Evolutionary conservation across 140 eudicot genomes (phyloP).

Genomic region (Senecio squalidus): DNA sequence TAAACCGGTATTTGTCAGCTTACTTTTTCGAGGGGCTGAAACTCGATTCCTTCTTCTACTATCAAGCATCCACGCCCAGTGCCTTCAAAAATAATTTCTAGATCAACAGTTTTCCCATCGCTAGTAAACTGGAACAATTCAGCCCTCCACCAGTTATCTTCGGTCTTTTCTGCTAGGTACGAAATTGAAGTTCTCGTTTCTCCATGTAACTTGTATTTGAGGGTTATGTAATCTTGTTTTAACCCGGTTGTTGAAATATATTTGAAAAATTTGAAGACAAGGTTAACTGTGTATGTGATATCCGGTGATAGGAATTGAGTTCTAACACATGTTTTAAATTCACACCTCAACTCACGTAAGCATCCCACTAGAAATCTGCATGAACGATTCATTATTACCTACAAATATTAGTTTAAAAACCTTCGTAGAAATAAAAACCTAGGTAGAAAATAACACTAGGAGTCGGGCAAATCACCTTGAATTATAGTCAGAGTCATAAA

Average conservation of each 20-base stretch:
- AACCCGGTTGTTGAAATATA: too few relatives aligned
- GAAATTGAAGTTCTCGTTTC: background rate
- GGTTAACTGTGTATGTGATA: constrained; percentile 12
- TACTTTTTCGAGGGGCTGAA: background rate
- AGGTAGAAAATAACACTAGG: background rate
- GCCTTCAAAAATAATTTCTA: background rate
- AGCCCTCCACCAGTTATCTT: background rate
- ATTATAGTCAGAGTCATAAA: background rate
- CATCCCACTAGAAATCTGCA: background rate
- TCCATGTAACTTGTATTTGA: background rate
- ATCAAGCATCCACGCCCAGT: background rate
- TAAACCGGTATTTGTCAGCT: background rate
- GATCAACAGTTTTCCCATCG: background rate
- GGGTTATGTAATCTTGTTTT: background rate
- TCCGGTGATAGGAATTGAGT: constrained; percentile 2
- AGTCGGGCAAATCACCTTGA: background rate
- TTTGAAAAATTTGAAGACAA: constrained; percentile 9
- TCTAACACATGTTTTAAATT: background rate
- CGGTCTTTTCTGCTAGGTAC: background rate
- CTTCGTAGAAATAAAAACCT: too few relatives aligned
- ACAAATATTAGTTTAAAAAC: too few relatives aligned
- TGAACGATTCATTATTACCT: background rate
- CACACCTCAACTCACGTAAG: background rate
- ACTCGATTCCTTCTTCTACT: constrained; percentile 1
- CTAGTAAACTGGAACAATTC: constrained; percentile 9